Base-by-base conservation (phyloP, 257 asterid species). In the Eustoma russellianum region DNA sequence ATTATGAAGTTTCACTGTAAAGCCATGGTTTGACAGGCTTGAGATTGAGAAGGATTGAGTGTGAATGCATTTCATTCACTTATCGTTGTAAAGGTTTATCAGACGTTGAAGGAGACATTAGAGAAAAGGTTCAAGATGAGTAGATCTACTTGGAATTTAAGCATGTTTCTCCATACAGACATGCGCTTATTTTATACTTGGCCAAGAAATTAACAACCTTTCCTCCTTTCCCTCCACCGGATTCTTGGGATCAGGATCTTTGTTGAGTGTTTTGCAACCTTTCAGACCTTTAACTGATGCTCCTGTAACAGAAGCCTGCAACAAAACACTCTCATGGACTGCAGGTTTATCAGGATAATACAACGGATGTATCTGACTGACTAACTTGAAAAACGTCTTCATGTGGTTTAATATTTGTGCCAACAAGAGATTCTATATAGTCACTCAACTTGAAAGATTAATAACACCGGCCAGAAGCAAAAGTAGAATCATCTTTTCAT, bases 181-280 rank as follows among this genome's bases (percentile, higher is more conserved):
- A 24, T 33, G 53, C 50, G 43, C 24, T 33, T 33, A 14, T 40
- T 15, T 48, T 34, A 7, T 7, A 16, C 10, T 17, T 17, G 33
- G 16, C 15, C 48, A 48, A 33, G 41, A 41, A 54, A 15, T 13
- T 57, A 63, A 80, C 54, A 46, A 88, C 99, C 99, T 85, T 71
- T 81, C 95, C 77, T 92, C 97, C 56, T 65, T 75, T 17, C 97
- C 91, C 81, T 73, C 86, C 65, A 81, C 61, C 1, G 95, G 97
- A 56, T 88, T 88, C 66, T 76, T 81, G 12, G 99, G 99, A 62
- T 92, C 99, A n/a, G 94, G 99, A 60, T 69, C 88, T 71, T 92
- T 92, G 75, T 85, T 88, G 61, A 88, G 71, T 43, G 94, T 92
- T 77, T 76, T 88, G 76, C 94, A 79, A 50, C 95, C 94, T 74